Conservation (phyloP, 768 basidiomycete genomes). For the Suillus bovinus region DNA sequence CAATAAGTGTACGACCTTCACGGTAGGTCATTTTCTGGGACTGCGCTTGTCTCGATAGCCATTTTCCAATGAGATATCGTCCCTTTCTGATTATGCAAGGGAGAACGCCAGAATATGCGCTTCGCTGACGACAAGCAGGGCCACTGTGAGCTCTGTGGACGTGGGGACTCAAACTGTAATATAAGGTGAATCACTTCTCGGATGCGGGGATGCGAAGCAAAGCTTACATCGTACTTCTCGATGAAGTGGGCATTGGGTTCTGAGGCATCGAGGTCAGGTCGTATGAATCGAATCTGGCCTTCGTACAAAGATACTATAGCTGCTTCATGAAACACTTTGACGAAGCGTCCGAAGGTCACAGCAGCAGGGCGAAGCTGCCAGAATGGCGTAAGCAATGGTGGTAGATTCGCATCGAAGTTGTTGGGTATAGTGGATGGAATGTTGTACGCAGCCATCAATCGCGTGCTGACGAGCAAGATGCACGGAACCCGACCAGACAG, state of each 20-base stretch:
- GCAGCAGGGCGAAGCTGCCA: conserved; percentile 24
- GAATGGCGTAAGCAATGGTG: conserved; percentile 12
- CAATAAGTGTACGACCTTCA: conserved; percentile 22
- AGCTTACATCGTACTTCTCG: conserved; percentile 23
- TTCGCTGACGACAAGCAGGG: conserved; percentile 27
- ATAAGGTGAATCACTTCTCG: not conserved
- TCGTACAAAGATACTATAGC: conserved; percentile 28
- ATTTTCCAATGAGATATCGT: not conserved
- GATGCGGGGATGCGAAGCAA: not conserved
- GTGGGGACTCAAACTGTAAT: conserved; percentile 21
- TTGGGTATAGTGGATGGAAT: conserved; percentile 8
- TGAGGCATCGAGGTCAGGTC: conserved; percentile 24
- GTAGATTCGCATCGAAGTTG: conserved; percentile 9
- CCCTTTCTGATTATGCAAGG: conserved; percentile 14
- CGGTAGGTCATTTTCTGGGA: conserved; percentile 11
- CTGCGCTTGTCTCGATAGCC: not conserved
- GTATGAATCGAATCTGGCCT: conserved; percentile 26
- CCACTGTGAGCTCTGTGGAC: conserved; percentile 17
- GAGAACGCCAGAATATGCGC: conserved; percentile 31
- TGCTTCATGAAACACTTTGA: conserved; percentile 28
- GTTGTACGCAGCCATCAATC: conserved; percentile 31
- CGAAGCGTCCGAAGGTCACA: conserved; percentile 28
- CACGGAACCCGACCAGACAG: conserved; percentile 26
- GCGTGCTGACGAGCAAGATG: conserved; percentile 24
- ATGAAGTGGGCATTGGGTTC: conserved; percentile 17